phyloP scores from a whole-genome alignment of 495 filamentous ascomycete genomes.

The Penicillium mononematosum region DNA sequence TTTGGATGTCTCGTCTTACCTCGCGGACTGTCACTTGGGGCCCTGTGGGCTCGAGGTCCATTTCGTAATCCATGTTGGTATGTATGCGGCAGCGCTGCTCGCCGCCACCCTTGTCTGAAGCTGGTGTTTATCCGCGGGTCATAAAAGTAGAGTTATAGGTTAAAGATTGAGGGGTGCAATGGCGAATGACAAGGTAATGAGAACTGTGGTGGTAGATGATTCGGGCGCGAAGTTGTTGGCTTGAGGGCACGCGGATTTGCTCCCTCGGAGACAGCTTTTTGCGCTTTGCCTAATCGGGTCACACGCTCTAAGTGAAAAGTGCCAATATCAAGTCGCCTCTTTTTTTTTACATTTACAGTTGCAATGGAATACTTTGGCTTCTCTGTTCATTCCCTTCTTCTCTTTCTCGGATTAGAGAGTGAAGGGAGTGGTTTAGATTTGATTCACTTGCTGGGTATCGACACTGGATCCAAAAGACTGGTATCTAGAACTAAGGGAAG shows the following conservation, averaged over 20 bases:
- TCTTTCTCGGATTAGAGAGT: neutral
- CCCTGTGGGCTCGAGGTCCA: conserved; percentile 64
- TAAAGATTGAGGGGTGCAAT: neutral
- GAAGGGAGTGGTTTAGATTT: conserved; percentile 17
- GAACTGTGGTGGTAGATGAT: conserved; percentile 1
- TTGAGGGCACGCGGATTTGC: conserved; percentile 24
- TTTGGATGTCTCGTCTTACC: conserved; percentile 35
- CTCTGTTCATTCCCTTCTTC: neutral
- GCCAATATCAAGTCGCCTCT: neutral
- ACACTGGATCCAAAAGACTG: conserved; percentile 1
- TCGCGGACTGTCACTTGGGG: conserved; percentile 71
- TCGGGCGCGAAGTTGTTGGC: conserved; percentile 13
- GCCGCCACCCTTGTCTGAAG: conserved; percentile 22
- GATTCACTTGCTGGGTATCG: conserved; percentile 1
- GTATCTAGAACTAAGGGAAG: conserved; percentile 1
- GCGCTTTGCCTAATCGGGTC: conserved; percentile 41
- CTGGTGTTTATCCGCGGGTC: conserved; percentile 10
- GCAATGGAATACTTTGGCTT: neutral
- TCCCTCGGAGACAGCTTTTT: conserved; percentile 27
- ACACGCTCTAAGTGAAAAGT: neutral
- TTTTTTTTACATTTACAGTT: neutral
- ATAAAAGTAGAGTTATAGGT: neutral
- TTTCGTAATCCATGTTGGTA: conserved; percentile 65
- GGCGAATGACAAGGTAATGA: neutral
- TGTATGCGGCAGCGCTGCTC: conserved; percentile 29